A percentile compares a stretch with the other conserved stretches of the same genome.
Evolutionary conservation across 75 land plant genomes (phyloP).

Genomic region (Selaginella moellendorffii): DNA sequence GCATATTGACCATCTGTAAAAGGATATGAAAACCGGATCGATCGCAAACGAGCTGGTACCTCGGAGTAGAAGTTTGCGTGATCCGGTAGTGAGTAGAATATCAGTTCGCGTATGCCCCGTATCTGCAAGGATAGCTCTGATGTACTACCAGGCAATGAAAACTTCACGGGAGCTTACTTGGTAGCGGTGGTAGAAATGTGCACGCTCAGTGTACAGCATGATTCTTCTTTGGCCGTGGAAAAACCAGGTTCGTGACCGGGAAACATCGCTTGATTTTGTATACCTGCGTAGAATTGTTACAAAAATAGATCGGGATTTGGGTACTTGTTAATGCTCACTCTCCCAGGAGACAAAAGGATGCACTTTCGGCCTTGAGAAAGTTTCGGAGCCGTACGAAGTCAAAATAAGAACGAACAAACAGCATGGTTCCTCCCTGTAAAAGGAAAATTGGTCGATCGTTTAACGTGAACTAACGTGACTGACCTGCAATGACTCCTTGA

Average conservation of each 20-base stretch:
- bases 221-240: constrained; percentile 64
- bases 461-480: not conserved
- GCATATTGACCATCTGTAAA: constrained; percentile 63
- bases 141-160: not conserved
- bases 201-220: constrained; percentile 83
- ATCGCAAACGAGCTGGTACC: constrained; percentile 25
- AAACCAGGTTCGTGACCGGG: constrained; percentile 70
- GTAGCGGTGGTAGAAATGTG: constrained; percentile 86
- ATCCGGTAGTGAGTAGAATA: constrained; percentile 90
- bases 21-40: not conserved
- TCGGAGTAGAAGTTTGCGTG: constrained; percentile 83
- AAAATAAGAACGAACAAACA: constrained; percentile 70
- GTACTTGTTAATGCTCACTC: constrained; percentile 43
- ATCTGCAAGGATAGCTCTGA: constrained; percentile 35
- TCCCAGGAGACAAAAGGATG: constrained; percentile 68
- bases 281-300: constrained; percentile 31
- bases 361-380: constrained; percentile 56
- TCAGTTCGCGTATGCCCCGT: constrained; percentile 63
- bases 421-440: constrained; percentile 68
- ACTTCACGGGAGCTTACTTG: constrained; percentile 33
- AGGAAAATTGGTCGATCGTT: not conserved
- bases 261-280: constrained; percentile 73
- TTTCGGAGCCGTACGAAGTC: constrained; percentile 83
- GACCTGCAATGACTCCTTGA: constrained; percentile 85
- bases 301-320: not conserved